phyloP scores from a whole-genome alignment of 2,329 filamentous ascomycete genomes.

The Sarocladium kiliense region DNA sequence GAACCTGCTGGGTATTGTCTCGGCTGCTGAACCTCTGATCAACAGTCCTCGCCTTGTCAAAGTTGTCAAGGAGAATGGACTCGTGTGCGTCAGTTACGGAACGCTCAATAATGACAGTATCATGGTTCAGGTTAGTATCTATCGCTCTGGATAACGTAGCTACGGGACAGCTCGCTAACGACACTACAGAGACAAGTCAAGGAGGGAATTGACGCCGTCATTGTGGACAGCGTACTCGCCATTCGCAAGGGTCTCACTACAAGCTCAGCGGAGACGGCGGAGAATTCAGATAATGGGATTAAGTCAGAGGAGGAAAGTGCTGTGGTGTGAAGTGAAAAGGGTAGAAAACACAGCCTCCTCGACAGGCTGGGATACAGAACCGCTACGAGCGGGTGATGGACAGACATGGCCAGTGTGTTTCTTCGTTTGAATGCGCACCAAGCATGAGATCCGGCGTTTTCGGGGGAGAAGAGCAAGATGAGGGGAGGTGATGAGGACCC shows the following conservation, averaged over 20 bases:
- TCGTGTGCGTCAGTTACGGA: conserved; percentile 97
- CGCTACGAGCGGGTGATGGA: too few relatives aligned
- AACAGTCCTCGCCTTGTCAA: conserved; percentile 82
- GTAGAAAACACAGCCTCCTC: too few relatives aligned
- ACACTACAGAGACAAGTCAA: conserved; percentile 83
- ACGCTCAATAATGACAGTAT: conserved; percentile 78
- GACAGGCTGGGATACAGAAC: too few relatives aligned
- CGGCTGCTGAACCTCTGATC: conserved; percentile 81
- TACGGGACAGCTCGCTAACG: too few relatives aligned
- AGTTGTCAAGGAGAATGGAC: conserved; percentile 88
- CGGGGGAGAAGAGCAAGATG: too few relatives aligned
- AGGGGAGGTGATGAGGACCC: too few relatives aligned
- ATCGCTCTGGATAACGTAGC: neutral
- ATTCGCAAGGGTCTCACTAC: conserved; percentile 82
- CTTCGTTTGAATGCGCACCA: too few relatives aligned
- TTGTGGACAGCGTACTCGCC: conserved; percentile 89
- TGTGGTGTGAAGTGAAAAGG: neutral
- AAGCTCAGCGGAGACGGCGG: conserved; percentile 6
- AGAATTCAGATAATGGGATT: conserved; percentile 4
- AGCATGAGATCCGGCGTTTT: too few relatives aligned
- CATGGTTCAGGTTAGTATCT: conserved; percentile 69
- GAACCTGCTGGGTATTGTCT: conserved; percentile 91
- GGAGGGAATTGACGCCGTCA: conserved; percentile 95
- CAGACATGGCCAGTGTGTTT: too few relatives aligned
- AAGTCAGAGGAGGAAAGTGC: neutral